phyloP scores from a whole-genome alignment of 1,284 basidiomycete genomes.

The Rhodotorula sp. region DNA sequence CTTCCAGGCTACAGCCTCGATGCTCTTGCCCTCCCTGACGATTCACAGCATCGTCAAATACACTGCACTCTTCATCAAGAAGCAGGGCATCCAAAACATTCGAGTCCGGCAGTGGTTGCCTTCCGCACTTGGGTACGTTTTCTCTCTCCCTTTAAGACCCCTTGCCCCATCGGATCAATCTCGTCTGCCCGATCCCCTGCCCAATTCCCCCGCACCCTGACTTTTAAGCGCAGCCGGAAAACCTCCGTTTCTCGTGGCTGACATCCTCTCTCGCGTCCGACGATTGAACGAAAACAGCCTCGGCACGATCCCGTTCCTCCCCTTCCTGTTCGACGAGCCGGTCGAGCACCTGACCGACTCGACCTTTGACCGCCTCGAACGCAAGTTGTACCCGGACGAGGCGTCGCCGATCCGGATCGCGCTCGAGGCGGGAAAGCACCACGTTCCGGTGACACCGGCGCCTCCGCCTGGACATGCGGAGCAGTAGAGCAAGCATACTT shows the following conservation, averaged over 20 bases:
- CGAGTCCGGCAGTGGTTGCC: constrained; percentile 5
- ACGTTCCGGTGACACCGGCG: background rate
- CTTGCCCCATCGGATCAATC: no score
- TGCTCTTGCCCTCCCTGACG: constrained; percentile 52
- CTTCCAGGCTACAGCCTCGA: constrained; percentile 86
- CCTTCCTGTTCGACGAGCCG: constrained; percentile 64
- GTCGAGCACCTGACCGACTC: constrained; percentile 55
- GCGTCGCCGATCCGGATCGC: constrained; percentile 15
- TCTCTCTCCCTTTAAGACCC: background rate
- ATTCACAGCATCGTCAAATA: constrained; percentile 65
- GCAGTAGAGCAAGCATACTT: background rate
- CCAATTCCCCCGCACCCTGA: background rate
- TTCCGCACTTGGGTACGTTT: constrained; percentile 3
- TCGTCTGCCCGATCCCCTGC: background rate
- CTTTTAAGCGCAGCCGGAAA: no score
- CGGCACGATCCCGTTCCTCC: constrained; percentile 73
- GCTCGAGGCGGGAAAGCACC: constrained; percentile 22
- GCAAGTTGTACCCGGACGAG: constrained; percentile 27
- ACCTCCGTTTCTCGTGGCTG: no score
- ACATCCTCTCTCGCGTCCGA: constrained; percentile 43
- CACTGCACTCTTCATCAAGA: constrained; percentile 27
- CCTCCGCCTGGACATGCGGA: background rate
- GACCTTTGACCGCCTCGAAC: constrained; percentile 55
- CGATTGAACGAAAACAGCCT: constrained; percentile 28
- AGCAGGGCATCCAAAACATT: constrained; percentile 3